Conservation (phyloP, 306 rosid species). For the Prunus fruticosa region DNA sequence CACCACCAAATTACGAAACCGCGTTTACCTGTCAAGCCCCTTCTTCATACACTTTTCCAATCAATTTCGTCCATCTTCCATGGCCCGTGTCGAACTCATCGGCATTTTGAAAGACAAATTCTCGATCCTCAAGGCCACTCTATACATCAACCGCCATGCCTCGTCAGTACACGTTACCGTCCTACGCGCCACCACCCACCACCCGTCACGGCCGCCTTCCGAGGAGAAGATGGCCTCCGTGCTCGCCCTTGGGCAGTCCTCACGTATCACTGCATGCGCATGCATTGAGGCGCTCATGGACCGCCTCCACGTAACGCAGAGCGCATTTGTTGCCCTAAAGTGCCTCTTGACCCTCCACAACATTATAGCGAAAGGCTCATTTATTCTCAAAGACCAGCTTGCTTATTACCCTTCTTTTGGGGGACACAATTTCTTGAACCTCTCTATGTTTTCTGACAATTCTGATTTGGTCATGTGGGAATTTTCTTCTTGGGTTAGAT, state of each 20-base stretch:
- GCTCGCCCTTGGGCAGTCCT: conserved; percentile 30
- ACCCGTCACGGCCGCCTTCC: conserved; percentile 44
- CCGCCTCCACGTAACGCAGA: conserved; percentile 63
- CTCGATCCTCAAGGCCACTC: conserved; percentile 51
- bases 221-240: conserved; percentile 47
- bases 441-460: conserved; percentile 55
- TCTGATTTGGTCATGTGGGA: conserved; percentile 39
- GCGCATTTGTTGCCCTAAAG: conserved; percentile 72
- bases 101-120: conserved; percentile 64
- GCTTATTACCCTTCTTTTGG: conserved; percentile 56
- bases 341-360: conserved; percentile 70
- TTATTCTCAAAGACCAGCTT: conserved; percentile 48
- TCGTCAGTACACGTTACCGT: conserved; percentile 47
- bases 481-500: conserved; percentile 73
- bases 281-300: conserved; percentile 64
- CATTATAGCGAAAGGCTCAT: conserved; percentile 44
- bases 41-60: not conserved
- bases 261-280: conserved; percentile 37
- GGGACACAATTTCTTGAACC: conserved; percentile 67
- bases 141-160: conserved; percentile 44
- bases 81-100: conserved; percentile 42
- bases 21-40: conserved; percentile 2
- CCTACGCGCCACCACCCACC: conserved; percentile 79
- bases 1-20: not conserved
- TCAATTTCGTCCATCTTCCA: not conserved